Evolutionary conservation across 371 early-diverging fungal genomes (phyloP), one percentile per base, ranked within the genome.

Genomic region (Cokeromyces recurvatus): DNA sequence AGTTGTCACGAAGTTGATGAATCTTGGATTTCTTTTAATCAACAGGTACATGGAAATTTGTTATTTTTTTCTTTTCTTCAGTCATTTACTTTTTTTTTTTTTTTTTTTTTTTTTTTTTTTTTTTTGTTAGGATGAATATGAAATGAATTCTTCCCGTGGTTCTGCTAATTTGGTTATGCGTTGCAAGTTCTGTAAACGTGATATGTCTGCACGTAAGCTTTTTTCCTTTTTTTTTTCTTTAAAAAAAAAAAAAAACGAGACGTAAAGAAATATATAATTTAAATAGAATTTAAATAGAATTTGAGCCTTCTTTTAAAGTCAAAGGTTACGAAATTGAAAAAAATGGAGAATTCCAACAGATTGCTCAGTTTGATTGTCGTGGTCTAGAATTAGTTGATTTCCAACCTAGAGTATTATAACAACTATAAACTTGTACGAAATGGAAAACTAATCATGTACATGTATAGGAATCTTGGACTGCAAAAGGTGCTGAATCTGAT

Each of bases 151-250:
- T 10, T 76, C 78, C 3, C 74, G 92, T 47, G 94, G 94, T 22
- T 68, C 73, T 22, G 92, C 95, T 45, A 92, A 94, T 66, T 68
- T 94, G 42, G 89, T 91, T 14, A 91, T 95, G 87, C 77, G 74
- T 42, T 96, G 97, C 86, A 93, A 94, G 73, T 87, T 86, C 51
- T 96, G 97, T 76, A 88, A 84, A 51, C 82, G 86, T 35, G 90
- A 91, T 59, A 69, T 78, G 29, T 81, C 82, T 36, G 83, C 85
- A 12, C 74, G 86, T 85, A 77, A 71, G 77, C n/a, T n/a, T n/a
- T n/a, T n/a, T n/a, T n/a, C n/a, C n/a, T n/a, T n/a, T n/a, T n/a
- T n/a, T n/a, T n/a, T n/a, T n/a, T n/a, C n/a, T n/a, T n/a, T n/a
- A n/a, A n/a, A n/a, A n/a, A n/a, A n/a, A n/a, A n/a, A n/a, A n/a